These are phyloP conservation scores for Udeniomyces megalosporus DNA, from an alignment of 768 basidiomycete species.

Conservation along the genomic window DNA sequence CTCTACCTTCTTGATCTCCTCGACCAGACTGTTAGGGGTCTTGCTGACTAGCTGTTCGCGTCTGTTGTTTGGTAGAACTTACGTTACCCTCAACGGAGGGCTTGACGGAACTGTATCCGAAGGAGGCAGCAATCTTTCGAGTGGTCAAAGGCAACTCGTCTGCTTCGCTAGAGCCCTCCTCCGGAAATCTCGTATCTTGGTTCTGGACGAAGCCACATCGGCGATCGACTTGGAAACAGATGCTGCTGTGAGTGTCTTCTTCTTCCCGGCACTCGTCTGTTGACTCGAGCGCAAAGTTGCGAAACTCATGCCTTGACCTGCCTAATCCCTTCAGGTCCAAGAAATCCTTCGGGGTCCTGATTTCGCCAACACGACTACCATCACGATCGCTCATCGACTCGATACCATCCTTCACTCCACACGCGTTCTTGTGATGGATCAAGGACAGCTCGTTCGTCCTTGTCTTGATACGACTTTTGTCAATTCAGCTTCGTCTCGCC, in stretches of 20 bases:
- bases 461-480: too few species aligned
- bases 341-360: constrained; percentile 65
- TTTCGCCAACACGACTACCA: constrained; percentile 60
- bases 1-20: constrained; percentile 17
- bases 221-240: constrained; percentile 1
- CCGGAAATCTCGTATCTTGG: constrained; percentile 58
- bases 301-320: too few species aligned
- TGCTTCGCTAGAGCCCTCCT: constrained; percentile 77
- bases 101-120: constrained; percentile 60
- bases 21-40: too few species aligned
- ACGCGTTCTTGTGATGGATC: constrained; percentile 62
- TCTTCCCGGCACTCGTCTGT: constrained; percentile 69
- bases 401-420: constrained; percentile 59
- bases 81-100: constrained; percentile 36
- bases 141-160: constrained; percentile 72
- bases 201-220: constrained; percentile 69
- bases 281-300: constrained; percentile 59
- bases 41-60: background rate
- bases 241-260: background rate
- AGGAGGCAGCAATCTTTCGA: constrained; percentile 62
- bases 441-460: constrained; percentile 52
- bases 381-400: constrained; percentile 54
- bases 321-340: constrained; percentile 32
- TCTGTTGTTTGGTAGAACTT: constrained; percentile 16
- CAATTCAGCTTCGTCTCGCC: background rate